Percentiles rank a stretch among this genome's conserved stretches.
phyloP scores from a whole-genome alignment of 768 basidiomycete genomes.

The Solioccasus polychromus region DNA sequence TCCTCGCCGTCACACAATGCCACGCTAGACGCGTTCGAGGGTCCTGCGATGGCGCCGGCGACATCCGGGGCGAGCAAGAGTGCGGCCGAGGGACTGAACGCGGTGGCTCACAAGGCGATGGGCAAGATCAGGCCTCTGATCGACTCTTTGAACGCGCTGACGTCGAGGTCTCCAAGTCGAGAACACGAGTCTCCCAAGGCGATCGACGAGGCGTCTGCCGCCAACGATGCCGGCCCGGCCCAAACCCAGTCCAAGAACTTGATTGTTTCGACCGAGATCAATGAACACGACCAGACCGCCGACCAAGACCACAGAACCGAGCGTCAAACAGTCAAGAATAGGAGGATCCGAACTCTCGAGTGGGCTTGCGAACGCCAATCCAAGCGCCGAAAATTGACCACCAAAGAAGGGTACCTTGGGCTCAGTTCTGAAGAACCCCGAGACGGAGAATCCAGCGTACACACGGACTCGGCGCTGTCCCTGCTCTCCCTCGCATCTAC shows the following conservation, averaged over 20 bases:
- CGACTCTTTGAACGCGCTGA: conserved; percentile 14
- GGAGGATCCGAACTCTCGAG: conserved; percentile 36
- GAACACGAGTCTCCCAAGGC: conserved; percentile 1
- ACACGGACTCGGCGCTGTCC: conserved; percentile 28
- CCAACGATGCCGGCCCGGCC: background rate
- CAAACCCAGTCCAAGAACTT: background rate
- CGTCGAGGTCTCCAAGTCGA: conserved; percentile 9
- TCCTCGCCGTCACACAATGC: conserved; percentile 30
- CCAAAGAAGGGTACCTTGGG: conserved; percentile 12
- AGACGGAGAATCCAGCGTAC: conserved; percentile 6
- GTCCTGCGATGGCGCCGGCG: background rate
- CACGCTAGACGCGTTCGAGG: conserved; percentile 15
- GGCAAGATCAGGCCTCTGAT: conserved; percentile 25
- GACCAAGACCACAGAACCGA: conserved; percentile 12
- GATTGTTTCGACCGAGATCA: conserved; percentile 1
- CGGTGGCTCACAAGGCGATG: conserved; percentile 13
- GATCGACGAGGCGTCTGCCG: background rate
- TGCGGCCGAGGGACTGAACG: background rate
- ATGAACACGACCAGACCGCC: background rate
- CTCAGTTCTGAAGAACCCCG: conserved; percentile 19
- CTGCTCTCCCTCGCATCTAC: conserved; percentile 28
- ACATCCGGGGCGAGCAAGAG: background rate
- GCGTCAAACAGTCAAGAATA: conserved; percentile 8
- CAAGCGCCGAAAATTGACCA: conserved; percentile 34
- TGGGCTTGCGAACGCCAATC: conserved; percentile 44